Evolutionary conservation across 2,329 filamentous ascomycete genomes (phyloP), one percentile per base, ranked within the genome.

Genomic region (Epichloe brachyelytri): DNA sequence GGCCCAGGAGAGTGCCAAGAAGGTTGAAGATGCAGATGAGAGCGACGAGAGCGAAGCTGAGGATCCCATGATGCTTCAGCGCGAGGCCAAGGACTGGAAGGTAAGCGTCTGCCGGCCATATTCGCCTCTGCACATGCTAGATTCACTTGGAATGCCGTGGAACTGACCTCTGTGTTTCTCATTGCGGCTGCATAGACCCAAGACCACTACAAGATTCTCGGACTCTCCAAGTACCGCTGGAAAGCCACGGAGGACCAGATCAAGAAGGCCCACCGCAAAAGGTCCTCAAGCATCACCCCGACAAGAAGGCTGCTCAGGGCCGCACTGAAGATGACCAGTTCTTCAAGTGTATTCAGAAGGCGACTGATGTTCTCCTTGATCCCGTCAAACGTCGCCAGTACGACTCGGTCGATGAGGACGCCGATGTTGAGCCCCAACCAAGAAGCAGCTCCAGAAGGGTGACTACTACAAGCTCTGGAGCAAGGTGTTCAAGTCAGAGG

Each of bases 261-360:
- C 78, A 97, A 96, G 79, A 87, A 88, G 62, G 93, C 94, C 59
- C 91, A 98, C 76, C 88, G 93, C 75, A 96, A 95, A 98, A 98
- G 85, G 93, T 98, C 58, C 85, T 98, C 59, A 91, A 89, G 74
- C 93, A 98, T 71, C 93, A 98, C 71, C 93, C 93, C 55, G 93
- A 98, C 71, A 98, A 98, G 84, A 95, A 94, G 76, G 93, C 94
- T 15, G 93, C 93, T 30, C 80, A 84, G 46, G 93, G 93, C 55
- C 79, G 81, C 62, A 79, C 81, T 60, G 90, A 97, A 63, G 91
- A 96, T 71, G 93, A 98, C 70, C 88, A 86, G 69, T 98, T 98
- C 78, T 98, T 98, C 85, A 98, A 98, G 80, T 98, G 94, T 72
- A 98, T 98, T 69, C 94, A 98, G 69, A 96, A 96, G 72, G 93